These are phyloP conservation scores for Thielaviopsis musarum DNA, from an alignment of 2,329 filamentous ascomycete genomes.

Conservation along the genomic window DNA sequence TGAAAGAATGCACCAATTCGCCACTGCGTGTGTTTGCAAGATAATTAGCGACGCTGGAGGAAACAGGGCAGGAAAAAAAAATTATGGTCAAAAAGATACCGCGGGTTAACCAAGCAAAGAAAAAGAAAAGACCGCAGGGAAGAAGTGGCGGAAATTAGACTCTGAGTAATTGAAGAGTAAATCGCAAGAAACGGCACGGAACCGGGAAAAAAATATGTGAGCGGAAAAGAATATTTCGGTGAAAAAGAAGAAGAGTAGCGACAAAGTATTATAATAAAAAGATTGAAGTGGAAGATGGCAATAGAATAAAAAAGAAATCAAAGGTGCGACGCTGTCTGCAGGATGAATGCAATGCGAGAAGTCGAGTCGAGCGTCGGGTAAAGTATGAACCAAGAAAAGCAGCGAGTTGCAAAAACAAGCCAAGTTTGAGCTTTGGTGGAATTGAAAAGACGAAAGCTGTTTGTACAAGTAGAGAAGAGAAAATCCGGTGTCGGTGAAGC, in stretches of 20 bases:
- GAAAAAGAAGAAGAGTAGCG: not conserved
- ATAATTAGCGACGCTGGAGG: not conserved
- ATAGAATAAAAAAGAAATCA: not conserved
- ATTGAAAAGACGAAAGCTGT: not conserved
- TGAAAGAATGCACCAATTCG: not conserved
- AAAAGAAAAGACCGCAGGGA: not conserved
- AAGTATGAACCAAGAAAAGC: not conserved
- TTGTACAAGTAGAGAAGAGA: not conserved
- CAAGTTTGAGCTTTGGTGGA: not conserved
- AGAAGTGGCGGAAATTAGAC: no score
- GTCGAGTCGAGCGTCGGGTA: not conserved
- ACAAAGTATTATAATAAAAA: not conserved
- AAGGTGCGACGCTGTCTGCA: not conserved
- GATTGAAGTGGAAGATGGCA: not conserved
- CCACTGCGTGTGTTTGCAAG: conserved; percentile 10
- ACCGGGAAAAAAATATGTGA: no score
- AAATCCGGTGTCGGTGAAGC: not conserved
- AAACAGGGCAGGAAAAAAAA: not conserved
- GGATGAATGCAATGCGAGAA: not conserved
- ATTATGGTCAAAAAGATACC: not conserved
- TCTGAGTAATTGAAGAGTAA: no score
- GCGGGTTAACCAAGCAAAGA: not conserved
- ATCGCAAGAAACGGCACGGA: no score
- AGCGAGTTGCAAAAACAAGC: not conserved
- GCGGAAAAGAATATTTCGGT: no score